phyloP scores from a whole-genome alignment of 2,329 filamentous ascomycete species.

The Tolypocladium album region DNA sequence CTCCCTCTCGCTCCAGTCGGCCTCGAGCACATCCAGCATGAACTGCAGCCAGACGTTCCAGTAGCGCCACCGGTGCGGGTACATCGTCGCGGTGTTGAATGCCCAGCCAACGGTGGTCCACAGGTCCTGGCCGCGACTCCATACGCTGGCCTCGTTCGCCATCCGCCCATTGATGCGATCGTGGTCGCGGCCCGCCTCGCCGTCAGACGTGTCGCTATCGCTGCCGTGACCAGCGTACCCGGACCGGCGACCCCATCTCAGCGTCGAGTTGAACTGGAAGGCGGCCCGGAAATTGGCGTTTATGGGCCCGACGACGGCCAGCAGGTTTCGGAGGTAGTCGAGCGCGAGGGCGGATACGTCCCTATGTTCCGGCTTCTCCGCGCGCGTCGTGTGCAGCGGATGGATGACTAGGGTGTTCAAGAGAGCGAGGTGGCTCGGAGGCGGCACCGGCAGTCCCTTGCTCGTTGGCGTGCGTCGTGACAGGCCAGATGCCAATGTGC shows the following conservation, averaged over 20 bases:
- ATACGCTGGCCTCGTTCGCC: conserved; percentile 57
- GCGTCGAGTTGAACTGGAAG: conserved; percentile 49
- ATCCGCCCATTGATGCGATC: conserved; percentile 47
- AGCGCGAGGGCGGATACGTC: conserved; percentile 58
- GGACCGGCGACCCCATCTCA: conserved; percentile 18
- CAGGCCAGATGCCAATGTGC: conserved; percentile 46
- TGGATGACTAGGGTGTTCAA: conserved; percentile 77
- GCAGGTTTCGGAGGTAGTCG: conserved; percentile 57
- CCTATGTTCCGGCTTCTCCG: conserved; percentile 47
- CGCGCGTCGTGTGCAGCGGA: conserved; percentile 66
- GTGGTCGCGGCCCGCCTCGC: conserved; percentile 32
- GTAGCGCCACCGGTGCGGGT: conserved; percentile 65
- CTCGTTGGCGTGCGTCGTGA: conserved; percentile 13
- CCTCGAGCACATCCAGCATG: conserved; percentile 68
- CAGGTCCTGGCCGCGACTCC: conserved; percentile 71
- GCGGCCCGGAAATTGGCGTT: conserved; percentile 60
- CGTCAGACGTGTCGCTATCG: conserved; percentile 28
- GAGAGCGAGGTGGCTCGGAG: conserved; percentile 63
- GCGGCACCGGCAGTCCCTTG: conserved; percentile 51
- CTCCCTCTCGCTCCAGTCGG: conserved; percentile 53
- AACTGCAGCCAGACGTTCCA: conserved; percentile 76
- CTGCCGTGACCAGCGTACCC: conserved; percentile 29
- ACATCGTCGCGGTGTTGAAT: conserved; percentile 72
- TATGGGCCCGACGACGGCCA: conserved; percentile 56
- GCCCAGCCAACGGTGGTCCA: conserved; percentile 88